Base-by-base conservation (phyloP, 2,329 filamentous ascomycete species). In the Ceratocystis cubensis region DNA sequence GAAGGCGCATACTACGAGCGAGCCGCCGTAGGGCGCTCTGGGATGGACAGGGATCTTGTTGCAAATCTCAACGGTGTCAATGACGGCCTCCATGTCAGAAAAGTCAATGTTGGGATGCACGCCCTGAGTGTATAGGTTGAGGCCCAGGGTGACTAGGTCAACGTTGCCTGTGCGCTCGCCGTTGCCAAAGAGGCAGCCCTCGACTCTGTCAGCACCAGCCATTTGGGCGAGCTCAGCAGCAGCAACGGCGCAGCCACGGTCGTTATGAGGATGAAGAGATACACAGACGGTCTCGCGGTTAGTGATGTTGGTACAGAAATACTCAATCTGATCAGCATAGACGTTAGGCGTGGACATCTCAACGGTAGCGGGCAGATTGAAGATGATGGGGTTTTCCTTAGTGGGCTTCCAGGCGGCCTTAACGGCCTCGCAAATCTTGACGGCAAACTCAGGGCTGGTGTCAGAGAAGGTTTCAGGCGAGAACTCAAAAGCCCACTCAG, bases 81-180 rank as follows among this genome's bases (percentile, higher is more conserved):
- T 96, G 71, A 97, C 84, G 45, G 82, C 81, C 72, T 87, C 87
- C 70, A 97, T 86, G 74, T 97, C 88, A 1, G 91, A 96, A 74
- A 97, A 96, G 79, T 97, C 92, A 71, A 97, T 84, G 8, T 88
- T 82, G 17, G 91, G 90, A 72, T 88, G 82, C 62, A 96, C 84
- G 66, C 93, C 93, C 75, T 97, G 93, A 0, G 92, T 96, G 77
- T 97, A 97, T 20, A 97, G 84, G 75, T 97, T 97, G 68, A 97
- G 81, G 37, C 85, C 94, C 66, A 97, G 81, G 44, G 92, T 97
- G 63, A 97, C 91, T 66, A 97, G 82, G 74, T 97, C 93, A 22
- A 96, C 91, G 72, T 97, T 97, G 69, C 93, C 94, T 0, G 93
- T 97, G 70, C 94, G 81, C 81, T 99, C 93, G 68, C 94, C 93